Percentiles rank a stretch among this genome's conserved stretches.
Evolutionary conservation across 441 rosid genomes (phyloP).

Genomic region (Erodium trifolium): DNA sequence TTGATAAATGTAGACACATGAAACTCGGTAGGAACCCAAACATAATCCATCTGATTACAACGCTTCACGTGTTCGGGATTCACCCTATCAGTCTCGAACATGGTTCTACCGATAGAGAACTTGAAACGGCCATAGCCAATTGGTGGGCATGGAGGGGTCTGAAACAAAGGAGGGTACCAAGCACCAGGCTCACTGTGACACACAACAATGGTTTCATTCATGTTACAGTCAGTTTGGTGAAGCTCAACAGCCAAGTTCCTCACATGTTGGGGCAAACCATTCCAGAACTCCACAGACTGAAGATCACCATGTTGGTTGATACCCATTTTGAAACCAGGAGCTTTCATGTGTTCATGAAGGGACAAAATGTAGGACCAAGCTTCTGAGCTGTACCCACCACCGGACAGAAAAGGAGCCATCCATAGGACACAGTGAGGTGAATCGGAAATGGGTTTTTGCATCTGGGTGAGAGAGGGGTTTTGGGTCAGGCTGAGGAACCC

Average conservation of each 20-base stretch:
- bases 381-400: conserved; percentile 91
- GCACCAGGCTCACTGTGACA: conserved; percentile 96
- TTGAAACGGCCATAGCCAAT: conserved; percentile 39
- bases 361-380: conserved; percentile 74
- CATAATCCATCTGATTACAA: conserved; percentile 61
- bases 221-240: conserved; percentile 38
- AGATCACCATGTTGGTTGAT: conserved; percentile 74
- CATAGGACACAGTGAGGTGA: conserved; percentile 60
- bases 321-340: conserved; percentile 40
- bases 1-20: conserved; percentile 58
- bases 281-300: conserved; percentile 55
- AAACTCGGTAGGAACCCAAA: conserved; percentile 88
- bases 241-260: conserved; percentile 42
- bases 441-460: conserved; percentile 16
- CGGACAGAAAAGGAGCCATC: conserved; percentile 89
- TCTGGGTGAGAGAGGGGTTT: not conserved
- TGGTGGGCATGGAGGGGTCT: conserved; percentile 76
- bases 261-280: conserved; percentile 46
- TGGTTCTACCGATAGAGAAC: conserved; percentile 67
- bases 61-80: conserved; percentile 46
- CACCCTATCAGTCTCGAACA: conserved; percentile 83
- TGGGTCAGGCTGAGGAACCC: conserved; percentile 17
- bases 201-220: conserved; percentile 57
- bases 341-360: conserved; percentile 30
- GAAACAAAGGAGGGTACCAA: conserved; percentile 76